phyloP scores from a whole-genome alignment of 805 yeast genomes.

The Candida wancherniae region DNA sequence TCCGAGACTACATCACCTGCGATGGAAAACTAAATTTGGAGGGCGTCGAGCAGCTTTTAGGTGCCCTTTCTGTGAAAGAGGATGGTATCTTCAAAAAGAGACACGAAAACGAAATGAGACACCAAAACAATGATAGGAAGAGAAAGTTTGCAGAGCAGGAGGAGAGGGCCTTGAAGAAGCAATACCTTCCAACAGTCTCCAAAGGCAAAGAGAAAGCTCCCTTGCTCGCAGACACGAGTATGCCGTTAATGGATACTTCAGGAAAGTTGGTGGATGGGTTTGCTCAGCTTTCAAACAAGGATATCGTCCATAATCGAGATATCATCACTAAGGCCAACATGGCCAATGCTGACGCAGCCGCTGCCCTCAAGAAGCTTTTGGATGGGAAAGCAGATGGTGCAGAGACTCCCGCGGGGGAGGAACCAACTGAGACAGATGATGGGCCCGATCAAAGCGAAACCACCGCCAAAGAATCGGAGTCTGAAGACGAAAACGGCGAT shows the following conservation, averaged over 20 bases:
- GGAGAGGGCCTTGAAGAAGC: slow-evolving; percentile 40
- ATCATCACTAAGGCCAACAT: slow-evolving; percentile 65
- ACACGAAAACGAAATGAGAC: slow-evolving; percentile 64
- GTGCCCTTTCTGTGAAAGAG: slow-evolving; percentile 65
- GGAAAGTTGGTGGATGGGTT: slow-evolving; percentile 67
- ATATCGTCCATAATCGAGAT: slow-evolving; percentile 59
- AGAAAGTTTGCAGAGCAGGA: slow-evolving; percentile 47
- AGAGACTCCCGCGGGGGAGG: slow-evolving; percentile 35
- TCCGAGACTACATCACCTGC: slow-evolving; percentile 78
- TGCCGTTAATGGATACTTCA: slow-evolving; percentile 72
- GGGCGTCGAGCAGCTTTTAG: slow-evolving; percentile 69
- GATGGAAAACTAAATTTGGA: slow-evolving; percentile 79
- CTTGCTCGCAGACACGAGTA: slow-evolving; percentile 56
- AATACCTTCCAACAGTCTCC: slow-evolving; percentile 48
- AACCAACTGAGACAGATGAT: slow-evolving; percentile 5
- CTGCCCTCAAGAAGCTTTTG: slow-evolving; percentile 42
- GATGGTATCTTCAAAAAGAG: slow-evolving; percentile 68
- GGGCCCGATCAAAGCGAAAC: slow-evolving; percentile 25
- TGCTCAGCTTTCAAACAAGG: slow-evolving; percentile 62
- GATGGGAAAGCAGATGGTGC: slow-evolving; percentile 21
- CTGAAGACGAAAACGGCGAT: slow-evolving; percentile 37
- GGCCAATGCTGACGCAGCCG: slow-evolving; percentile 68
- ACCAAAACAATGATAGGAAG: slow-evolving; percentile 61
- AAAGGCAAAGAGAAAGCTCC: slow-evolving; percentile 79
- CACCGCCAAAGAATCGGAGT: slow-evolving; percentile 6